A percentile compares a stretch with the other conserved stretches of the same genome.
Conservation (phyloP, 2,329 filamentous ascomycete genomes). For the Monosporascus cannonballus region DNA sequence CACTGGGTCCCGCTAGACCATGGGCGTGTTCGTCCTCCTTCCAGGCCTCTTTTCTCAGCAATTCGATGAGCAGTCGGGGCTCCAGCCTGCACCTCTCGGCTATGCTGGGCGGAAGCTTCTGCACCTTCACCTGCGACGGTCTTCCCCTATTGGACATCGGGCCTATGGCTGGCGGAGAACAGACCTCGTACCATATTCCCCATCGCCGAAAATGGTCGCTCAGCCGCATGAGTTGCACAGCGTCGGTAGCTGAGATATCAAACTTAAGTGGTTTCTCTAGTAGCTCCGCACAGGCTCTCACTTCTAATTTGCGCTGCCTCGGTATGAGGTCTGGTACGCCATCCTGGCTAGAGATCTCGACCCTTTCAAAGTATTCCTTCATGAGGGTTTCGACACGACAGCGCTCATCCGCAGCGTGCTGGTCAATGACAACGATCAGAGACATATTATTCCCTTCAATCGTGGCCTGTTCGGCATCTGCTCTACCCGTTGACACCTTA, state of each 20-base stretch:
- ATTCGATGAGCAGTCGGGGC: conserved; percentile 63
- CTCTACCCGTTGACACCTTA: conserved; percentile 38
- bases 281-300: conserved; percentile 25
- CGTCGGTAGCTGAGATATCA: conserved; percentile 57
- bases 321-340: background rate
- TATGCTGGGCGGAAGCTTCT: conserved; percentile 63
- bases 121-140: conserved; percentile 39
- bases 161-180: background rate
- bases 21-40: conserved; percentile 44
- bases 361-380: conserved; percentile 37
- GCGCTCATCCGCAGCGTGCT: conserved; percentile 92
- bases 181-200: conserved; percentile 64
- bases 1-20: background rate
- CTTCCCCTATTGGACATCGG: conserved; percentile 1
- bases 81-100: conserved; percentile 69
- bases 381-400: conserved; percentile 73
- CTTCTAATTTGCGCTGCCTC: background rate
- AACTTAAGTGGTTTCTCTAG: conserved; percentile 56
- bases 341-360: background rate
- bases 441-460: conserved; percentile 2
- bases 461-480: background rate
- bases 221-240: conserved; percentile 47
- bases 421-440: conserved; percentile 73
- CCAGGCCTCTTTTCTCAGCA: conserved; percentile 74
- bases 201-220: conserved; percentile 58